Percentiles rank a stretch among this genome's conserved stretches.
Conservation (phyloP, 2,329 filamentous ascomycete genomes). For the Onygenales sp. region DNA sequence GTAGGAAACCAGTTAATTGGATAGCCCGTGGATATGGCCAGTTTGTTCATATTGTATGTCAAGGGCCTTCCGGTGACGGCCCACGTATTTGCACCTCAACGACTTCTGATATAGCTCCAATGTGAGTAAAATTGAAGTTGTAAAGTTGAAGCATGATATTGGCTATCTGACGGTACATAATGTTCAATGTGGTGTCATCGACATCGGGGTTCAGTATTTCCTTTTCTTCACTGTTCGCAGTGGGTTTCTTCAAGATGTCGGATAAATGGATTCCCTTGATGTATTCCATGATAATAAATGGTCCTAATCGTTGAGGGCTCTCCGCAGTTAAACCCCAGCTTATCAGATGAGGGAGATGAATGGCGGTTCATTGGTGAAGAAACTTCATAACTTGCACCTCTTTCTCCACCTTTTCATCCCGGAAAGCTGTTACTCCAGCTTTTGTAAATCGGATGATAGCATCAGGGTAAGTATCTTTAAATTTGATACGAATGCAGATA, state of each 20-base stretch:
- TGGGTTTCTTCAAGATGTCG: conserved; percentile 13
- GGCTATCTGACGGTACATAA: conserved; percentile 14
- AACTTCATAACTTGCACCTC: conserved; percentile 17
- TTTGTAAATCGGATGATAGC: not conserved
- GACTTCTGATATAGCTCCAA: conserved; percentile 28
- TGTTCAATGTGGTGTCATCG: conserved; percentile 12
- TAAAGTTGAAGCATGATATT: conserved; percentile 23
- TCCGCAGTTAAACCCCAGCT: conserved; percentile 13
- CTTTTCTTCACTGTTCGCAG: conserved; percentile 14
- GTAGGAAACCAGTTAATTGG: conserved; percentile 20
- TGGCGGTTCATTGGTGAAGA: conserved; percentile 12
- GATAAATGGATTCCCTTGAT: conserved; percentile 12
- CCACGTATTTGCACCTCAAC: conserved; percentile 17
- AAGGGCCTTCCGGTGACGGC: conserved; percentile 24
- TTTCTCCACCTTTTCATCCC: conserved; percentile 25
- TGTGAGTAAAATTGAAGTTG: conserved; percentile 19
- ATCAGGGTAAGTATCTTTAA: not conserved
- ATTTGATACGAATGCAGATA: not conserved
- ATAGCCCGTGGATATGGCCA: conserved; percentile 23
- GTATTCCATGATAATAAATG: conserved; percentile 18
- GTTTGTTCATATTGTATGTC: conserved; percentile 35
- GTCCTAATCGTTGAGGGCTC: conserved; percentile 13
- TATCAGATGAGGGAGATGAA: conserved; percentile 14
- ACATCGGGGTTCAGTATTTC: conserved; percentile 12
- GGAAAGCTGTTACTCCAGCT: not conserved